Conservation (phyloP, 768 basidiomycete genomes). For the Suillus clintonianus region DNA sequence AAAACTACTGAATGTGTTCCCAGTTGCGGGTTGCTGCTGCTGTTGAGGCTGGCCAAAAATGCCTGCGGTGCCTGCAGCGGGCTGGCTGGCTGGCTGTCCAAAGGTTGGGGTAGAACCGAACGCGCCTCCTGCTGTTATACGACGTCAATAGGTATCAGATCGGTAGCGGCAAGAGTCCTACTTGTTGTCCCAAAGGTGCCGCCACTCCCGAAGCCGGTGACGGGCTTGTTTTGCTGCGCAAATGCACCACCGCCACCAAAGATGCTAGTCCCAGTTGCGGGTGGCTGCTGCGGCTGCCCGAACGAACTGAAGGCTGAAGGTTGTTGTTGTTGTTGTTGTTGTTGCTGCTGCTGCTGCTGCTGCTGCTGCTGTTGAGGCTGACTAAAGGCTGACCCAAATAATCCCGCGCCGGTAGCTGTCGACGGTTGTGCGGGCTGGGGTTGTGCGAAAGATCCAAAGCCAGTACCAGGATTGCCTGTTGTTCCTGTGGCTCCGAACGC, state of each 20-base stretch:
- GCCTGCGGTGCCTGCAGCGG: conserved; percentile 18
- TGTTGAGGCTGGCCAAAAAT: conserved; percentile 42
- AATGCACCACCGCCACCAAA: conserved; percentile 35
- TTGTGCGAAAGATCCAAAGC: conserved; percentile 36
- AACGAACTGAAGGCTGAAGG: conserved; percentile 52
- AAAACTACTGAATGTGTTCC: conserved; percentile 44
- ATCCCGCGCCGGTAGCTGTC: conserved; percentile 37
- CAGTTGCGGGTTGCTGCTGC: conserved; percentile 25
- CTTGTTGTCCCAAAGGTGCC: conserved; percentile 26
- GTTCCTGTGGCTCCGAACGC: conserved; percentile 23
- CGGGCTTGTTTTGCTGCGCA: conserved; percentile 32
- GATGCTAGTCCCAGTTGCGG: conserved; percentile 26
- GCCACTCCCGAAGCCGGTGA: conserved; percentile 28
- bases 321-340: conserved; percentile 42
- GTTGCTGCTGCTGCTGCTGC: conserved; percentile 34
- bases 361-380: conserved; percentile 31
- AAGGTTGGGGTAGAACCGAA: conserved; percentile 23
- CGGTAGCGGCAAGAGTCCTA: conserved; percentile 6
- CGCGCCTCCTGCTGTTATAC: conserved; percentile 16
- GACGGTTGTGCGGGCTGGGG: conserved; percentile 42
- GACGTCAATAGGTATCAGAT: conserved; percentile 6
- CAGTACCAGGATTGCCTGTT: conserved; percentile 26
- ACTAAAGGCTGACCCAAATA: conserved; percentile 48
- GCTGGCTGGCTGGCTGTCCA: conserved; percentile 28
- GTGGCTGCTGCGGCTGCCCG: conserved; percentile 44